Conservation (phyloP, 2,329 filamentous ascomycete genomes). For the Sporothrix phasma region DNA sequence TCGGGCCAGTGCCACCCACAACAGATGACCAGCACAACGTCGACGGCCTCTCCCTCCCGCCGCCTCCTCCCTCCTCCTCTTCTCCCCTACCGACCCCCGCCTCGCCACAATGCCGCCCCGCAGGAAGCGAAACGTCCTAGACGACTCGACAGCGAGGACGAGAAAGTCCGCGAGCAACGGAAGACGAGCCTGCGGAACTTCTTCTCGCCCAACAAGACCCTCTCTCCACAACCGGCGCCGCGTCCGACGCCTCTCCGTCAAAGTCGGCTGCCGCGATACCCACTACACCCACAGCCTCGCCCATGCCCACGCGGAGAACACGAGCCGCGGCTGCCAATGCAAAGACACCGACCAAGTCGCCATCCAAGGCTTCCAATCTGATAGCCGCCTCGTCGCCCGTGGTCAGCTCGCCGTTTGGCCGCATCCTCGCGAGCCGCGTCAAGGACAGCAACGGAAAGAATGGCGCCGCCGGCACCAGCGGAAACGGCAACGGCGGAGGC, state of each 20-base stretch:
- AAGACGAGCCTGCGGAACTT: conserved; percentile 43
- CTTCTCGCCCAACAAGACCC: conserved; percentile 37
- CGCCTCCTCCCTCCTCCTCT: neutral
- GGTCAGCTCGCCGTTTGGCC: conserved; percentile 7
- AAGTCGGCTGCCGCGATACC: conserved; percentile 20
- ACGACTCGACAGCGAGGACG: conserved; percentile 41
- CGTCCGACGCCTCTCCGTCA: conserved; percentile 21
- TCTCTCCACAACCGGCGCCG: conserved; percentile 25
- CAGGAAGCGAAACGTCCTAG: conserved; percentile 46
- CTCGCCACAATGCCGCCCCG: conserved; percentile 43
- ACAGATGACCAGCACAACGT: conserved; percentile 3
- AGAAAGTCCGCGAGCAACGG: conserved; percentile 27
- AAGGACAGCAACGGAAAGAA: conserved; percentile 8
- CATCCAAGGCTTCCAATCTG: conserved; percentile 17
- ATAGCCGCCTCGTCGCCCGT: conserved; percentile 12
- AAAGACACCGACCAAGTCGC: conserved; percentile 10
- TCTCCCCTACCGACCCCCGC: neutral
- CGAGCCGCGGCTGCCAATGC: conserved; percentile 23
- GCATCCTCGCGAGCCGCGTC: conserved; percentile 12
- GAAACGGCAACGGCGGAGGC: conserved; percentile 11
- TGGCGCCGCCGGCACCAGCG: conserved; percentile 10
- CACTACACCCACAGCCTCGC: conserved; percentile 28
- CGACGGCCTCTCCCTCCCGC: neutral
- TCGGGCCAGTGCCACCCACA: neutral
- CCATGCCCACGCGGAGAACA: conserved; percentile 33